These are phyloP conservation scores for Botrytis fabae DNA, from an alignment of 2,329 filamentous ascomycete genomes.

Conservation along the genomic window DNA sequence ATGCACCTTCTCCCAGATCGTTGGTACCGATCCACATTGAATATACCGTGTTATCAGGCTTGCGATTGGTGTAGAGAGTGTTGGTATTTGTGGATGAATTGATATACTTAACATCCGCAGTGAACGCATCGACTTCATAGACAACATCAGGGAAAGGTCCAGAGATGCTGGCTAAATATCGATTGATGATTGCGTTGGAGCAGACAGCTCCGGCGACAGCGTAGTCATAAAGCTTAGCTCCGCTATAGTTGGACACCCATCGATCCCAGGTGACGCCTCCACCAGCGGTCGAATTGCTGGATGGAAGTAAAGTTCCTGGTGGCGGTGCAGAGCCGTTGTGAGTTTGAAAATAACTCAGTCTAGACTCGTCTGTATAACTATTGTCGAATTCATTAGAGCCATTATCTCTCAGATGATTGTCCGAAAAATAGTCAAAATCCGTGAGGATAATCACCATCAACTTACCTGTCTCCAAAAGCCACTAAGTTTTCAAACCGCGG, in stretches of 20 bases:
- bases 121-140: constrained; percentile 60
- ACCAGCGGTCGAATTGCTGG: constrained; percentile 55
- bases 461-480: constrained; percentile 67
- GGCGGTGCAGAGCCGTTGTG: constrained; percentile 63
- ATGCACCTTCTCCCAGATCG: constrained; percentile 66
- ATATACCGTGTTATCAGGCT: constrained; percentile 65
- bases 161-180: constrained; percentile 52
- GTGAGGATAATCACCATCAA: constrained; percentile 23
- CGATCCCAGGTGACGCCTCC: constrained; percentile 71
- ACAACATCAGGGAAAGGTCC: constrained; percentile 61
- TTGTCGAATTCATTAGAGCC: not conserved
- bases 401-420: not conserved
- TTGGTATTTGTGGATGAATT: constrained; percentile 39
- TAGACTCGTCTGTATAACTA: constrained; percentile 69
- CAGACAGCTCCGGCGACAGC: constrained; percentile 73
- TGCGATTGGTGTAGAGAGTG: constrained; percentile 48
- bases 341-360: constrained; percentile 61
- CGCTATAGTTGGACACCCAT: constrained; percentile 61
- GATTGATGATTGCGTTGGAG: constrained; percentile 65
- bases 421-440: too few relatives aligned
- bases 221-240: constrained; percentile 63
- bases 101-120: constrained; percentile 48
- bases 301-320: constrained; percentile 51
- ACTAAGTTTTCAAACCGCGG: constrained; percentile 62
- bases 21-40: constrained; percentile 81